Conservation (phyloP, 2,329 filamentous ascomycete species). For the Fusarium transvaalense region DNA sequence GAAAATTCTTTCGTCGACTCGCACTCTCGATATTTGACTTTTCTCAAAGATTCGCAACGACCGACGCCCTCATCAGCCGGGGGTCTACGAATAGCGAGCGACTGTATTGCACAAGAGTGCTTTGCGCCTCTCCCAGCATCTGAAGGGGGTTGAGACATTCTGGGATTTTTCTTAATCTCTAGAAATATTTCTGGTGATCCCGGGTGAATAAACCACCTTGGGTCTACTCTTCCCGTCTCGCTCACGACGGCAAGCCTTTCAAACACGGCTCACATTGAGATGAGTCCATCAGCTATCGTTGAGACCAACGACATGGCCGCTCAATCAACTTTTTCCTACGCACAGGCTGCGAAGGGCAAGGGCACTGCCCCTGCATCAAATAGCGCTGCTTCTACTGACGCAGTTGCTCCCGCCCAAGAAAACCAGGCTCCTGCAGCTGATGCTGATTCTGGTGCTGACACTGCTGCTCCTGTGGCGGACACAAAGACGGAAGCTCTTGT, state of each 20-base stretch:
- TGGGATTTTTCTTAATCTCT: slow-evolving; percentile 32
- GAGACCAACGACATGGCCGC: slow-evolving; percentile 62
- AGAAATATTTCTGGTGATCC: slow-evolving; percentile 35
- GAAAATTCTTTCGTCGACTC: slow-evolving; percentile 20
- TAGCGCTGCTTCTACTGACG: slow-evolving; percentile 44
- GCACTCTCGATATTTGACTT: slow-evolving; percentile 27
- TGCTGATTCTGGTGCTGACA: slow-evolving; percentile 43
- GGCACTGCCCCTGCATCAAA: slow-evolving; percentile 55
- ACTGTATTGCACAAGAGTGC: slow-evolving; percentile 44
- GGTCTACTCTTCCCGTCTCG: slow-evolving; percentile 31
- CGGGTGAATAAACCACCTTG: slow-evolving; percentile 41
- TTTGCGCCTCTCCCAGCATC: slow-evolving; percentile 43
- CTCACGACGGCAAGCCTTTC: slow-evolving; percentile 34
- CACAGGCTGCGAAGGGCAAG: slow-evolving; percentile 91
- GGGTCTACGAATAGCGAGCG: slow-evolving; percentile 38
- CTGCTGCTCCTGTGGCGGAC: slow-evolving; percentile 45
- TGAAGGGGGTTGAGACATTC: slow-evolving; percentile 46
- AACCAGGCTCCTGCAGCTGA: slow-evolving; percentile 47
- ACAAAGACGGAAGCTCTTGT: slow-evolving; percentile 43
- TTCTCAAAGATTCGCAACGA: slow-evolving; percentile 21
- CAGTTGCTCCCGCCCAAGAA: slow-evolving; percentile 45
- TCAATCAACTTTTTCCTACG: slow-evolving; percentile 85
- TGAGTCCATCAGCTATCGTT: slow-evolving; percentile 48
- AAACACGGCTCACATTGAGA: slow-evolving; percentile 43
- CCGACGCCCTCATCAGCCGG: slow-evolving; percentile 41